Evolutionary conservation across 257 asterid species (phyloP), one percentile per base, ranked within the genome.

Genomic region (Lithospermum erythrorhizon): DNA sequence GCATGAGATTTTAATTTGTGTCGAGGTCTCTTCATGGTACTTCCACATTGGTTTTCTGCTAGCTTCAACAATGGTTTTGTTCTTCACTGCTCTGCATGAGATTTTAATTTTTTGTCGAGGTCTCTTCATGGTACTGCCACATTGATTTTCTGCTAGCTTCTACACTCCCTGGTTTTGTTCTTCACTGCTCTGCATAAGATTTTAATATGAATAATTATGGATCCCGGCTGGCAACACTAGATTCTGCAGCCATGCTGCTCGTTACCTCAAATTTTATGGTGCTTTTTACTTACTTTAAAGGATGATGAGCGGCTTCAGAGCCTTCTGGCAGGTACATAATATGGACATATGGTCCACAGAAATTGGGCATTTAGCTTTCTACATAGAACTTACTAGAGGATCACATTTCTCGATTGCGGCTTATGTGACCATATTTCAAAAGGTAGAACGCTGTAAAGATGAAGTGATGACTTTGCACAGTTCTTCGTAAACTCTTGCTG

Each of bases 151-250:
- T n/a, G n/a, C n/a, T n/a, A n/a, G 29, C 32, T 27, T 27, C 32
- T 27, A 27, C 32, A 3, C 32, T 27, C 32, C 0, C 6, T 66
- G 32, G 32, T 27, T 27, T 27, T 27, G 32, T 76, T 78, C 95
- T 78, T 80, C 79, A 61, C 83, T 77, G 82, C 73, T 79, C 82
- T 81, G 81, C 90, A 84, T 71, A 90, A 88, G 87, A 90, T 87
- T 95, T 85, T 90, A 83, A 87, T 90, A 84, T 73, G 78, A 79
- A 75, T 71, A 79, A 82, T 89, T 82, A 89, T 75, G 83, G 88
- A 80, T 80, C 96, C 95, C 85, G 70, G 85, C 78, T 80, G 83
- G 87, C 94, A 81, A 54, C 95, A 83, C 85, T 85, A 85, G 81
- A 85, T 81, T 81, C 89, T 73, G 81, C 82, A 68, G 84, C 81